phyloP scores from a whole-genome alignment of 208 protist species.

The Lotmaria passim region DNA sequence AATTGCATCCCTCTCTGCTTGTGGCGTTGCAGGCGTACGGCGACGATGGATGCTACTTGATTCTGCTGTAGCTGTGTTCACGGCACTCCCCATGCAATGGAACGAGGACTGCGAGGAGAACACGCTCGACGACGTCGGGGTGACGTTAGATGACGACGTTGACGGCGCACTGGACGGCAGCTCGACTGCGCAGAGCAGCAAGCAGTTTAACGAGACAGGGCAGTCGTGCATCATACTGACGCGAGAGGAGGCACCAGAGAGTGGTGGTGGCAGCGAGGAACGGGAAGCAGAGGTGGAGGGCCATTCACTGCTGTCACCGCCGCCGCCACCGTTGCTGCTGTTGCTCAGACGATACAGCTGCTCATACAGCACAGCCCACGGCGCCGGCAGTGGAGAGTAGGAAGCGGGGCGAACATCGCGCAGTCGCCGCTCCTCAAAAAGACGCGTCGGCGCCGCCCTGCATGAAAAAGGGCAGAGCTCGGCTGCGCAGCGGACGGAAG shows the following conservation, averaged over 20 bases:
- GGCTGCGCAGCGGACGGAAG: background rate
- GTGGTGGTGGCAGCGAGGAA: slow-evolving; percentile 11
- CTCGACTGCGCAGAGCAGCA: slow-evolving; percentile 11
- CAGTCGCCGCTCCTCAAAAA: slow-evolving; percentile 15
- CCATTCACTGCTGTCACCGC: no score
- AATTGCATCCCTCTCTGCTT: background rate
- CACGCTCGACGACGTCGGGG: background rate
- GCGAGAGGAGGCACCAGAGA: background rate
- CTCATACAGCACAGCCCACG: slow-evolving; percentile 31
- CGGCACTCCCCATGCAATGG: no score
- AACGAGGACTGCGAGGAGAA: background rate
- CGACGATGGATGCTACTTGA: no score
- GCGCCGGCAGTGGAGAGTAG: slow-evolving; percentile 25
- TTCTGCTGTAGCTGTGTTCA: no score
- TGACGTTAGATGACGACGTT: no score
- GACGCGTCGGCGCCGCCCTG: background rate
- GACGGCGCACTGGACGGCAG: background rate
- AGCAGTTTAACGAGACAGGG: background rate
- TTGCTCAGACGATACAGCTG: slow-evolving; percentile 11
- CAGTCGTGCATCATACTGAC: background rate
- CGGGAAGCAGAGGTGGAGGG: no score
- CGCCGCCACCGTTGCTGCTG: background rate
- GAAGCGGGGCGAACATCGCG: slow-evolving; percentile 12
- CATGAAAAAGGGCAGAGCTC: slow-evolving; percentile 13
- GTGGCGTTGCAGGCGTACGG: no score